Evolutionary conservation across 306 rosid genomes (phyloP).

Genomic region (Canavalia ensiformis): DNA sequence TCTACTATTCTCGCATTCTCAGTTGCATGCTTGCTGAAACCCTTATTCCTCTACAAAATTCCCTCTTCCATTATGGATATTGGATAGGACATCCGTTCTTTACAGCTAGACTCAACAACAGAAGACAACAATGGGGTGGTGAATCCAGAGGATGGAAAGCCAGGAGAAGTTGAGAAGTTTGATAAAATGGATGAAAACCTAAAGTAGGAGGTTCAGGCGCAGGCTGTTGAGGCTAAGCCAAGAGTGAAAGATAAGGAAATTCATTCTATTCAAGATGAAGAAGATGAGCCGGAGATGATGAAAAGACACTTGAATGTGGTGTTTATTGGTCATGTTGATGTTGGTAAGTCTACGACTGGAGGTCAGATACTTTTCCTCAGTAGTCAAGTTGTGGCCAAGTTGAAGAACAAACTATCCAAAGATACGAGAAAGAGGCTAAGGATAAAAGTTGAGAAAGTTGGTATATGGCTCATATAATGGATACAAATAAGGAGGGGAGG

Average conservation of each 20-base stretch:
- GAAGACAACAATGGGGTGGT: too few relatives aligned
- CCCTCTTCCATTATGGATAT: conserved; percentile 59
- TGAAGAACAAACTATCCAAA: conserved; percentile 96
- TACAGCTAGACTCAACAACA: conserved; percentile 80
- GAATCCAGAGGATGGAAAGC: too few relatives aligned
- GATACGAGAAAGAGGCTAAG: conserved; percentile 98
- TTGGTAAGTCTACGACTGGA: conserved; percentile 98
- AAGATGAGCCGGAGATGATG: conserved; percentile 50
- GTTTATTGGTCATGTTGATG: conserved; percentile 98
- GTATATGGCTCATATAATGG: conserved; percentile 99
- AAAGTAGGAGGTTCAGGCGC: too few relatives aligned
- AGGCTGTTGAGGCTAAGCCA: conserved; percentile 51
- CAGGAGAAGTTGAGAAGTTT: too few relatives aligned
- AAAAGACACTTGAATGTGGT: conserved; percentile 94
- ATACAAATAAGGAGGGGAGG: conserved; percentile 98
- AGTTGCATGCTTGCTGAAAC: conserved; percentile 37
- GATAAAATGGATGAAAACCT: too few relatives aligned
- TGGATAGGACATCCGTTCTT: conserved; percentile 87
- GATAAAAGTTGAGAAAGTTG: conserved; percentile 99
- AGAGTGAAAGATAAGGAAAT: conserved; percentile 66
- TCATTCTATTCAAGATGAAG: conserved; percentile 47
- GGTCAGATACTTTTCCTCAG: conserved; percentile 99
- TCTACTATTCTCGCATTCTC: not conserved
- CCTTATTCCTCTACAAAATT: conserved; percentile 16
- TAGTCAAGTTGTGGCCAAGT: conserved; percentile 64